These are phyloP conservation scores for Coniochaeta pulveracea DNA, from an alignment of 2,329 filamentous ascomycete species.

Conservation along the genomic window DNA sequence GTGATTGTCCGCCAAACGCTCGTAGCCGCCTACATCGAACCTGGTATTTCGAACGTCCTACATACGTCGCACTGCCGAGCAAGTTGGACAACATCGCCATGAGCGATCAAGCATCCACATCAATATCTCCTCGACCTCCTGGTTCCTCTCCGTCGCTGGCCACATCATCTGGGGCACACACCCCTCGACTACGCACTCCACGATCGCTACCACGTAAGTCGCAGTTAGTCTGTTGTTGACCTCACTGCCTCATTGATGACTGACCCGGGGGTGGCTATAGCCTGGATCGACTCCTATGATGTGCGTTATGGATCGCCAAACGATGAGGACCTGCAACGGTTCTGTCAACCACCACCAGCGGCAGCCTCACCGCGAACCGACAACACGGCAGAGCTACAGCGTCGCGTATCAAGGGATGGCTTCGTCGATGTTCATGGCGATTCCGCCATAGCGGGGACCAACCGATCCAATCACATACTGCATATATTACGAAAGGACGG, in stretches of 20 bases:
- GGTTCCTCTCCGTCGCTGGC: too few species aligned
- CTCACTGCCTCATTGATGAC: background rate
- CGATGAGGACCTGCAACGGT: conserved; percentile 25
- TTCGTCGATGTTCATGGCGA: conserved; percentile 28
- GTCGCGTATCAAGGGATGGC: conserved; percentile 36
- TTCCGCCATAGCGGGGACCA: conserved; percentile 17
- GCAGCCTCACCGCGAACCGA: conserved; percentile 29
- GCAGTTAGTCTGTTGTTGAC: too few species aligned
- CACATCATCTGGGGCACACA: too few species aligned
- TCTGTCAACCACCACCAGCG: conserved; percentile 25
- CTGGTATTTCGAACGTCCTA: too few species aligned
- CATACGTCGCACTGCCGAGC: too few species aligned
- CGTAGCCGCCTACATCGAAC: too few species aligned
- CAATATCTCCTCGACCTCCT: too few species aligned
- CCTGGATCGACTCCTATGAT: conserved; percentile 39
- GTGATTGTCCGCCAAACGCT: too few species aligned
- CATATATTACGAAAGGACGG: conserved; percentile 37
- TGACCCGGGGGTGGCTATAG: conserved; percentile 16
- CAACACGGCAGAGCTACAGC: conserved; percentile 24
- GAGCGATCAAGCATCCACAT: too few species aligned
- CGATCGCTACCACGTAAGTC: conserved; percentile 19
- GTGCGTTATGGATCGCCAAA: conserved; percentile 24
- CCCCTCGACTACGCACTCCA: conserved; percentile 14
- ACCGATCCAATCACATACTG: conserved; percentile 21
- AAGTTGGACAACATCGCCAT: too few species aligned